A percentile compares a stretch with the other conserved stretches of the same genome.
phyloP scores from a whole-genome alignment of 176 grass and related monocot genomes.

The Oryza australiensis region DNA sequence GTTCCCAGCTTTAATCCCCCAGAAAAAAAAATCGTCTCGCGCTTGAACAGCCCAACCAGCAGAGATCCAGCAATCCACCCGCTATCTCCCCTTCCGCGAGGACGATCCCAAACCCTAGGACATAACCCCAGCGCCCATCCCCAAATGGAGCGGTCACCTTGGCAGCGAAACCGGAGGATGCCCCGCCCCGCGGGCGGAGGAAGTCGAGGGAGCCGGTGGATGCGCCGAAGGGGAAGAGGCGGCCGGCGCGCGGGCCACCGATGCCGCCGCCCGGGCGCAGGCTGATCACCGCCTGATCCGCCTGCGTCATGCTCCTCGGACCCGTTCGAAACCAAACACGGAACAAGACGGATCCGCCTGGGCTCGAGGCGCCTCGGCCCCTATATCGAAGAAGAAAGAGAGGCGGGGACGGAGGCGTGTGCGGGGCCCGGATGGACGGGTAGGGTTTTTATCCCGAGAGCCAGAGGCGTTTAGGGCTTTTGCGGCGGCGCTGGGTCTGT shows the following conservation, averaged over 20 bases:
- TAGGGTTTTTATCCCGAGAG: conserved; percentile 15
- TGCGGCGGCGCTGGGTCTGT: neutral
- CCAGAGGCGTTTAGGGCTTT: neutral
- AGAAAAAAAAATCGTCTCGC: neutral
- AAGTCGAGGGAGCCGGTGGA: conserved; percentile 28
- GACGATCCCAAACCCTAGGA: conserved; percentile 7
- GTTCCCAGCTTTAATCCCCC: neutral
- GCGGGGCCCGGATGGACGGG: neutral
- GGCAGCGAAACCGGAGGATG: conserved; percentile 4
- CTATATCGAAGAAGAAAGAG: neutral
- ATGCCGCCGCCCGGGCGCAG: conserved; percentile 81
- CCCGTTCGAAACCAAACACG: neutral
- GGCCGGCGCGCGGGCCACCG: conserved; percentile 39
- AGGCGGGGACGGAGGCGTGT: conserved; percentile 7
- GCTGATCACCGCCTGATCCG: conserved; percentile 76
- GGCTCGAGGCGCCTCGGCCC: too few relatives aligned
- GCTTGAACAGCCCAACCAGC: neutral
- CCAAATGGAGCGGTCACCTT: conserved; percentile 55
- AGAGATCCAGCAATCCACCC: neutral
- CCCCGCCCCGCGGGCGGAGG: conserved; percentile 36
- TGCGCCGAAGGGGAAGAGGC: conserved; percentile 47
- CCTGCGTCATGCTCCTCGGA: conserved; percentile 46
- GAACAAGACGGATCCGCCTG: neutral
- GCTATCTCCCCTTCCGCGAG: neutral
- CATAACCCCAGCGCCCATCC: neutral